Conservation (phyloP, 192 early-diverging fungal species). For the Piromyces finnis region DNA sequence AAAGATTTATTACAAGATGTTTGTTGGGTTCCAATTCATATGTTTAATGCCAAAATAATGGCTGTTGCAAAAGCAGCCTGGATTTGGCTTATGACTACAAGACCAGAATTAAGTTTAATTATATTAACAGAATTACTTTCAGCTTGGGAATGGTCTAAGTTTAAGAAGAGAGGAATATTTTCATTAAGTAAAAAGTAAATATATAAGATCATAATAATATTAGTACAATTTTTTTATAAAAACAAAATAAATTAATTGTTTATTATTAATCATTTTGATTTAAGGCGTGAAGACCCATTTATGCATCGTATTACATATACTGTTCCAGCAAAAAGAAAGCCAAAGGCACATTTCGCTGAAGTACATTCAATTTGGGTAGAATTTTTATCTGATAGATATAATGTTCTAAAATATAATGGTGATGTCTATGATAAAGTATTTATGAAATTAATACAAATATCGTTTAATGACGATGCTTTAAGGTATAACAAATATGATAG, state of each 20-base stretch:
- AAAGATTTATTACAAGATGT: constrained; percentile 61
- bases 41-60: constrained; percentile 63
- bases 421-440: constrained; percentile 56
- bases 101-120: constrained; percentile 46
- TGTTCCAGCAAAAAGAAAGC: constrained; percentile 55
- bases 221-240: too few relatives aligned
- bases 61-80: constrained; percentile 72
- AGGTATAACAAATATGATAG: not conserved
- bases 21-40: constrained; percentile 66
- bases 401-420: constrained; percentile 54
- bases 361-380: constrained; percentile 70
- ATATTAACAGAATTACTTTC: constrained; percentile 70
- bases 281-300: constrained; percentile 60
- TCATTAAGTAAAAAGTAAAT: constrained; percentile 2
- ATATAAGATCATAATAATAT: too few relatives aligned
- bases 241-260: too few relatives aligned
- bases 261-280: too few relatives aligned
- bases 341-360: constrained; percentile 38
- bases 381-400: constrained; percentile 71
- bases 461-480: constrained; percentile 20
- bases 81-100: constrained; percentile 71
- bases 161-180: constrained; percentile 66
- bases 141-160: constrained; percentile 66
- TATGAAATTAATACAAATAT: constrained; percentile 59
- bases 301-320: constrained; percentile 80